Evolutionary conservation across 2,329 filamentous ascomycete species (phyloP).

Genomic region (Aaosphaeria pasadenensis): DNA sequence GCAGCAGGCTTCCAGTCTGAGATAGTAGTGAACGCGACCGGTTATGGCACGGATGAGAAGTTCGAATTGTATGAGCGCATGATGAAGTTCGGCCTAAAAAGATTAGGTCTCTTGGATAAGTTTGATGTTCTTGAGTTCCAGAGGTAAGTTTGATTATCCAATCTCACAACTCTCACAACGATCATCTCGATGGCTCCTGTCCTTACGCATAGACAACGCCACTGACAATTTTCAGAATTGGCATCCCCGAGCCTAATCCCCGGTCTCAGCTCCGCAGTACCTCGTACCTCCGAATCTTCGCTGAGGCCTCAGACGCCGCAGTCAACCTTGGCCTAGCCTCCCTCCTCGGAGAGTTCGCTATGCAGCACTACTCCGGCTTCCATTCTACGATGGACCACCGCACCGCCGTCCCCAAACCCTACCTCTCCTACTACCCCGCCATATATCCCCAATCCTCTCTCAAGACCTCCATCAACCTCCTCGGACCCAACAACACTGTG

Average conservation of each 20-base stretch:
- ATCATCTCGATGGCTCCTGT: background rate
- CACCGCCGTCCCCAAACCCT: constrained; percentile 26
- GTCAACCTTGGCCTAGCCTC: constrained; percentile 20
- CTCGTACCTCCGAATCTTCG: constrained; percentile 31
- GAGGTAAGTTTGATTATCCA: constrained; percentile 18
- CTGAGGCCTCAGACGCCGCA: constrained; percentile 18
- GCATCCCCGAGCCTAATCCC: constrained; percentile 24
- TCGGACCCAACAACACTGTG: constrained; percentile 15
- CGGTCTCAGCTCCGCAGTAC: constrained; percentile 27
- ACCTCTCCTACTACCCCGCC: constrained; percentile 32
- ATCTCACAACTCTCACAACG: background rate
- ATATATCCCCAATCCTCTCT: constrained; percentile 23
- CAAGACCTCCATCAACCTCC: constrained; percentile 30
- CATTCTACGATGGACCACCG: constrained; percentile 28
- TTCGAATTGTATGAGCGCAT: constrained; percentile 51
- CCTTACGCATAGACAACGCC: background rate
- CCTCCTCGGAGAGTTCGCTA: constrained; percentile 21
- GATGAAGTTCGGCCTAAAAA: constrained; percentile 42
- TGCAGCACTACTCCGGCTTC: constrained; percentile 31
- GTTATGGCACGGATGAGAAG: constrained; percentile 48
- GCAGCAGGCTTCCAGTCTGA: constrained; percentile 41
- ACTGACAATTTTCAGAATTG: constrained; percentile 9
- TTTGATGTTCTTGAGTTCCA: constrained; percentile 56
- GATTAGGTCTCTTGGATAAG: constrained; percentile 35
- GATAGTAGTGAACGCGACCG: constrained; percentile 31